Conservation (phyloP, 129 eudicot genomes). For the Escallonia rubra region DNA sequence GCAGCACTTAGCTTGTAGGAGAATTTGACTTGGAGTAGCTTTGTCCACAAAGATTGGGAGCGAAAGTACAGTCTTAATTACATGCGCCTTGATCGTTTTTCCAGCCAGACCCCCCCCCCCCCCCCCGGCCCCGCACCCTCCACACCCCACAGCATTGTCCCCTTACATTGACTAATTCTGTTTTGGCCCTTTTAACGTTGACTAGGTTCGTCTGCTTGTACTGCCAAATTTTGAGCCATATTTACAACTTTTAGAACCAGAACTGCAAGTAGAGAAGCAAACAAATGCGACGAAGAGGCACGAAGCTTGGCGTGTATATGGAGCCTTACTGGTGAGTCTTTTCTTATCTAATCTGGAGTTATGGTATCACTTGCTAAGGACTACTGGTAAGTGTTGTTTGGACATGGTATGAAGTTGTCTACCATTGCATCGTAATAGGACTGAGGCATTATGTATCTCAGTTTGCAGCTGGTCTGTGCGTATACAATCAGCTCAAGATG, state of each 20-base stretch:
- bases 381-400: no score
- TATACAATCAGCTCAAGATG: slow-evolving; percentile 60
- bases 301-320: slow-evolving; percentile 95
- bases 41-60: no score
- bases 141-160: background rate
- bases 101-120: background rate
- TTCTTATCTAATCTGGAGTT: background rate
- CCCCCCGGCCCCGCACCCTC: no score
- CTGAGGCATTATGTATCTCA: slow-evolving; percentile 24
- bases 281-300: slow-evolving; percentile 75
- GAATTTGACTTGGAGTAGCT: no score
- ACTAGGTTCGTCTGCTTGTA: slow-evolving; percentile 74
- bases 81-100: no score
- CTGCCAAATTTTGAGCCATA: slow-evolving; percentile 92
- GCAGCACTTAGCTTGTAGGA: no score
- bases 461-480: slow-evolving; percentile 84
- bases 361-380: no score
- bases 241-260: slow-evolving; percentile 77
- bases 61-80: no score
- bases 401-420: no score
- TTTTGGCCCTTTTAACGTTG: slow-evolving; percentile 8
- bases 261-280: slow-evolving; percentile 79
- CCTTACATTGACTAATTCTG: background rate
- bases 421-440: background rate
- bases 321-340: slow-evolving; percentile 74